Evolutionary conservation across 257 asterid genomes (phyloP).

Genomic region (Capsicum chinense): DNA sequence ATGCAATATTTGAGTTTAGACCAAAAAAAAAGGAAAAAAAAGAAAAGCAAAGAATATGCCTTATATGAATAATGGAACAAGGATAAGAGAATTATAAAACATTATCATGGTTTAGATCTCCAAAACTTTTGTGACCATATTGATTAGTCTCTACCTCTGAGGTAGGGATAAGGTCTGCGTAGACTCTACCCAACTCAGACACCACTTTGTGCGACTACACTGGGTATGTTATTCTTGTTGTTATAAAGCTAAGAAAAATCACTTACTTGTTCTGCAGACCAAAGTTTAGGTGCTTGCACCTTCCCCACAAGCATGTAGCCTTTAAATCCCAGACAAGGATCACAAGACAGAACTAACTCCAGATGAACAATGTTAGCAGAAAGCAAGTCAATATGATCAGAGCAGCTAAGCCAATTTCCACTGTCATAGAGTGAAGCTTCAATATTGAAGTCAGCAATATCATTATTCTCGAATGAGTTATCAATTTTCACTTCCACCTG

Average conservation of each 20-base stretch:
- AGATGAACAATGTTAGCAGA: conserved; percentile 62
- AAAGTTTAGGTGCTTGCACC: conserved; percentile 76
- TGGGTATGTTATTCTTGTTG: not conserved
- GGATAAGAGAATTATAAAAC: not conserved
- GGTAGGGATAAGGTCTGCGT: not conserved
- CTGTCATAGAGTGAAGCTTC: conserved; percentile 84
- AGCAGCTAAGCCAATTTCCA: conserved; percentile 52
- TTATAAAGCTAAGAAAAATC: not conserved
- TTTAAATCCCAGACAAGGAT: conserved; percentile 66
- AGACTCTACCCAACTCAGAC: not conserved
- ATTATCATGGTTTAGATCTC: conserved; percentile 10
- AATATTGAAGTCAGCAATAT: conserved; percentile 57
- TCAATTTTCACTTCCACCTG: conserved; percentile 93
- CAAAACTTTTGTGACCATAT: not conserved
- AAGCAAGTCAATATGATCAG: conserved; percentile 51
- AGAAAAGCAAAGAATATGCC: not conserved
- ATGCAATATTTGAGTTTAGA: not conserved
- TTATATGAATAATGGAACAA: not conserved
- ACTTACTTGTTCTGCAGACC: conserved; percentile 91
- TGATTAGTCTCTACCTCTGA: not conserved
- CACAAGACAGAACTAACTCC: conserved; percentile 55
- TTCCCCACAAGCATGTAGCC: conserved; percentile 77
- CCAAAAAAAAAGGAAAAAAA: not conserved
- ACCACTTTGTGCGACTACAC: not conserved
- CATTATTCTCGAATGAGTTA: conserved; percentile 52